Conservation (phyloP, 306 rosid species). For the Rubus parviflorus region DNA sequence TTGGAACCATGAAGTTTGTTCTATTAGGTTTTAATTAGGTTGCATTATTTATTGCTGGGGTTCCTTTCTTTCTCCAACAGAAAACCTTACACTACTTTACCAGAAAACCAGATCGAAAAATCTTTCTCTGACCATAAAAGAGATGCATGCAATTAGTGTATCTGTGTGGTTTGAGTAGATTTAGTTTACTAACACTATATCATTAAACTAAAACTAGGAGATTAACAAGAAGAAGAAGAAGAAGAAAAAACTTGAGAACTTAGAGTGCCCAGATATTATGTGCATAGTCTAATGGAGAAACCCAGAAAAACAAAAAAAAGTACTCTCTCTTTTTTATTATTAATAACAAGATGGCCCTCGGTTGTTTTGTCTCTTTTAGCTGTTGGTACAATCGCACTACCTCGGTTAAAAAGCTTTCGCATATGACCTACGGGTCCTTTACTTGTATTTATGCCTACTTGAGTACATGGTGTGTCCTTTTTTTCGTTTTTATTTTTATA, state of each 20-base stretch:
- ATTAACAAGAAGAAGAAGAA: not conserved
- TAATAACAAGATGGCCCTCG: constrained; percentile 12
- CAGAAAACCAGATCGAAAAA: not conserved
- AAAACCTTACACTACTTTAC: not conserved
- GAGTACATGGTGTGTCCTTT: constrained; percentile 27
- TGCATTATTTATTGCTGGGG: constrained; percentile 10
- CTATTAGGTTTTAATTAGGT: not conserved
- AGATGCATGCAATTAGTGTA: not conserved
- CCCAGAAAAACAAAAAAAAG: not conserved
- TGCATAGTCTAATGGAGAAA: not conserved
- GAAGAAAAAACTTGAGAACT: not conserved
- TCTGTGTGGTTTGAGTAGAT: not conserved
- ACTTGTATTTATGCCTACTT: constrained; percentile 41
- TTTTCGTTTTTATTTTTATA: constrained; percentile 19
- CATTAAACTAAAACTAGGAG: not conserved
- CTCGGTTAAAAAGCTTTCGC: constrained; percentile 48
- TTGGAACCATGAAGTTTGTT: constrained; percentile 18
- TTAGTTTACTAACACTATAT: not conserved
- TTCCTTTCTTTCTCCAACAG: constrained; percentile 3
- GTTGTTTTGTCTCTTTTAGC: constrained; percentile 32
- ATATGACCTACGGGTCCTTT: constrained; percentile 41
- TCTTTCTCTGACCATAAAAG: not conserved
- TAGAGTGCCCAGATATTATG: not conserved
- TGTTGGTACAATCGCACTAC: constrained; percentile 22
- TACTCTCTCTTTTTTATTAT: not conserved